Conservation (phyloP, 2,329 filamentous ascomycete species). For the Penicillium frequentans region DNA sequence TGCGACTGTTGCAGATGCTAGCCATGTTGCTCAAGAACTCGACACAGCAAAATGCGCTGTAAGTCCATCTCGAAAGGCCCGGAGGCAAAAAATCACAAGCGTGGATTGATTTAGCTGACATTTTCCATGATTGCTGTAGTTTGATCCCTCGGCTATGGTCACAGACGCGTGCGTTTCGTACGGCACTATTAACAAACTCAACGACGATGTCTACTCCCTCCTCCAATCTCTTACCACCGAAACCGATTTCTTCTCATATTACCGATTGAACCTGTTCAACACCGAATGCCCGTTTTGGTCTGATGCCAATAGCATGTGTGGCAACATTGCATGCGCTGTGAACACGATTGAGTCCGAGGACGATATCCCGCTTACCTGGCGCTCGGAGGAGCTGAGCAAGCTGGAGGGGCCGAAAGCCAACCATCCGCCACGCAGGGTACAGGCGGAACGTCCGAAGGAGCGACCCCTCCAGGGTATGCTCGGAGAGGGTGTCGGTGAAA, state of each 20-base stretch:
- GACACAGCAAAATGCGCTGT: slow-evolving; percentile 54
- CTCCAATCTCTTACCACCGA: slow-evolving; percentile 78
- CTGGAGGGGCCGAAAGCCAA: slow-evolving; percentile 86
- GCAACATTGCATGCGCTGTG: slow-evolving; percentile 94
- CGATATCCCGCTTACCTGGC: slow-evolving; percentile 89
- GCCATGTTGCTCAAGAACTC: slow-evolving; percentile 39
- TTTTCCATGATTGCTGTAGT: slow-evolving; percentile 52
- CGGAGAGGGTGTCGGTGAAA: slow-evolving; percentile 86
- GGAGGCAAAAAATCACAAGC: background rate
- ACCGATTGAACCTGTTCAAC: slow-evolving; percentile 90
- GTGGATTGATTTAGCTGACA: slow-evolving; percentile 2
- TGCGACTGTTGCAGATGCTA: slow-evolving; percentile 51
- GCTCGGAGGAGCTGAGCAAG: slow-evolving; percentile 87
- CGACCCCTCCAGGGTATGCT: slow-evolving; percentile 78
- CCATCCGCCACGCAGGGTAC: slow-evolving; percentile 76
- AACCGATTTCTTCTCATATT: slow-evolving; percentile 98
- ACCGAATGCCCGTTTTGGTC: slow-evolving; percentile 96
- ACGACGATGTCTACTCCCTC: slow-evolving; percentile 71
- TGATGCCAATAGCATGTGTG: slow-evolving; percentile 90
- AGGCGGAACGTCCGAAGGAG: slow-evolving; percentile 66
- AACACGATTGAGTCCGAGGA: slow-evolving; percentile 94
- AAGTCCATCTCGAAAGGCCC: slow-evolving; percentile 31
- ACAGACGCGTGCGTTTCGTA: slow-evolving; percentile 95
- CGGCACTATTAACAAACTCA: slow-evolving; percentile 81
- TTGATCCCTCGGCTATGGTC: slow-evolving; percentile 84